Evolutionary conservation across 352 stramenopile species (phyloP).

Genomic region (Phytopythium montanum): DNA sequence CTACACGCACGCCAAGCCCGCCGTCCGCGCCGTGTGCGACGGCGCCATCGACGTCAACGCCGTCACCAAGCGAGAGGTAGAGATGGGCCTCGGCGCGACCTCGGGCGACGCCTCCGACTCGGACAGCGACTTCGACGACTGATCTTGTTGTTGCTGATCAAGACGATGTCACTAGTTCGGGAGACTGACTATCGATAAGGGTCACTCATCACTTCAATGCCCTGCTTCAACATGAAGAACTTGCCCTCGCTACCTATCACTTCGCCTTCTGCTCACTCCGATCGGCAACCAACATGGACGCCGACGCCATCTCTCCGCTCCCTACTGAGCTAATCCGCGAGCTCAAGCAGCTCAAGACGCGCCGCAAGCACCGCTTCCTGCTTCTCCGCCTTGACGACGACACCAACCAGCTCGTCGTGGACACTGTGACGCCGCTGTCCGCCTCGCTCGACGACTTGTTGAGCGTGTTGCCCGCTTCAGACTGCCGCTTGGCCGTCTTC

Average conservation of each 20-base stretch:
- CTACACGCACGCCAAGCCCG: constrained; percentile 86
- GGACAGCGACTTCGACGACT: constrained; percentile 84
- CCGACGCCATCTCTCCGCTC: constrained; percentile 62
- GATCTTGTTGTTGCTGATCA: too few species aligned
- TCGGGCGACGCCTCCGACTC: constrained; percentile 68
- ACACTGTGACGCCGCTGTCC: constrained; percentile 38
- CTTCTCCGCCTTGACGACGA: constrained; percentile 81
- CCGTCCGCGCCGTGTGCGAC: constrained; percentile 72
- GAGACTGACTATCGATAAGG: not conserved
- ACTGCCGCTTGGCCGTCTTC: constrained; percentile 86
- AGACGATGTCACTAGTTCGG: too few species aligned
- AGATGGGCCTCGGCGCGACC: constrained; percentile 57
- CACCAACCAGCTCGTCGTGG: constrained; percentile 60
- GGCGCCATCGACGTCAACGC: constrained; percentile 80
- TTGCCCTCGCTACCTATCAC: not conserved
- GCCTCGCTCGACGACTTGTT: constrained; percentile 58
- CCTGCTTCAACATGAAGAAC: not conserved
- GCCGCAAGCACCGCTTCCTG: constrained; percentile 78
- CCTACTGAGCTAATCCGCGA: constrained; percentile 46
- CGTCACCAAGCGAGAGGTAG: constrained; percentile 66
- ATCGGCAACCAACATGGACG: constrained; percentile 71
- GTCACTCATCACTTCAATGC: not conserved
- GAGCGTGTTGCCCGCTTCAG: constrained; percentile 57
- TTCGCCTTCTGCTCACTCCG: not conserved
- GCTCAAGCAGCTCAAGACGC: constrained; percentile 87